These are phyloP conservation scores for Asterella californica DNA, from an alignment of 225 moss, liverwort and hornwort species.

Conservation along the genomic window DNA sequence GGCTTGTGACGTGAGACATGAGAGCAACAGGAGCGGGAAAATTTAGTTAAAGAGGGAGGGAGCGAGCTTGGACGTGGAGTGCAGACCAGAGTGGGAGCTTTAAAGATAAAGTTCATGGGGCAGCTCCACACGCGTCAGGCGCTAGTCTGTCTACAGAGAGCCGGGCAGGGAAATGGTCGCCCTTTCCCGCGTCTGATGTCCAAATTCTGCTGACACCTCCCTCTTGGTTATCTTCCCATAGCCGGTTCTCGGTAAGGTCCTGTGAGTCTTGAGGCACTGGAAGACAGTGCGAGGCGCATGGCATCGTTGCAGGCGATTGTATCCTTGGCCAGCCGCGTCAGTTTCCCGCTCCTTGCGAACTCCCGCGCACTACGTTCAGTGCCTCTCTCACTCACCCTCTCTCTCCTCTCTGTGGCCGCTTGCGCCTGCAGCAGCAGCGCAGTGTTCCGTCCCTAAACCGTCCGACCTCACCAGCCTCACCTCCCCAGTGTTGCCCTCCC, in stretches of 20 bases:
- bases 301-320: background rate
- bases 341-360: slow-evolving; percentile 13
- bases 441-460: slow-evolving; percentile 1
- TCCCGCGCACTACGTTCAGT: slow-evolving; percentile 13
- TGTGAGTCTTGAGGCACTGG: background rate
- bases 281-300: background rate
- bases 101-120: slow-evolving; percentile 24
- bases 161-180: slow-evolving; percentile 1
- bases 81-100: slow-evolving; percentile 1
- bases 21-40: slow-evolving; percentile 6
- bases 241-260: slow-evolving; percentile 6
- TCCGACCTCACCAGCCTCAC: background rate
- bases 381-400: background rate
- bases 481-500: background rate
- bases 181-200: slow-evolving; percentile 18
- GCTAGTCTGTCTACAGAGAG: background rate
- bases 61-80: slow-evolving; percentile 1
- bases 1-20: slow-evolving; percentile 4
- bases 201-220: slow-evolving; percentile 14
- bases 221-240: slow-evolving; percentile 4
- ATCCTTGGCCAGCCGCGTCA: background rate
- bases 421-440: background rate
- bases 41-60: background rate
- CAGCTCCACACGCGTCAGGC: slow-evolving; percentile 18
- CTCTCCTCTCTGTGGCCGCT: background rate